Conservation (phyloP, 805 yeast species). For the Candida tallmaniae region DNA sequence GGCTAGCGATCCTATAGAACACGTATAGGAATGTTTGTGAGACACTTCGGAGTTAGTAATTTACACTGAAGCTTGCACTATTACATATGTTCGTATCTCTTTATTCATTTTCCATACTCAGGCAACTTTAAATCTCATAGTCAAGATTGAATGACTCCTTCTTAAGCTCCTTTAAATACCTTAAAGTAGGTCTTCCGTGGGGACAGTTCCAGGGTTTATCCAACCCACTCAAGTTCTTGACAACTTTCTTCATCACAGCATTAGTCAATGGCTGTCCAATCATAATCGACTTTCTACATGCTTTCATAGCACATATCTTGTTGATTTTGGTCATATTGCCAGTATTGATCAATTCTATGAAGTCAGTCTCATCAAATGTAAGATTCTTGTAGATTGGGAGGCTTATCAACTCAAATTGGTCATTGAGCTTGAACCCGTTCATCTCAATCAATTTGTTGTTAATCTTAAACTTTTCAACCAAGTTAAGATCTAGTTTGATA, state of each 20-base stretch:
- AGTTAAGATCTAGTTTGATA: conserved; percentile 60
- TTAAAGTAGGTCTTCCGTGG: conserved; percentile 96
- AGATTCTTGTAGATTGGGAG: conserved; percentile 72
- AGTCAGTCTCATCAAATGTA: conserved; percentile 62
- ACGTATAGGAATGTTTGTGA: no score
- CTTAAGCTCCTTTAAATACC: conserved; percentile 50
- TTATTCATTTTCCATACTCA: conserved; percentile 1
- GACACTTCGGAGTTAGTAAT: no score
- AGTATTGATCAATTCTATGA: conserved; percentile 67
- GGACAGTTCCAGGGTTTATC: conserved; percentile 98
- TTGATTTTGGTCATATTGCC: conserved; percentile 58
- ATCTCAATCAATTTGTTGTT: conserved; percentile 48
- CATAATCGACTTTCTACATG: conserved; percentile 93
- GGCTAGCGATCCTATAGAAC: no score
- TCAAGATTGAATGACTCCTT: conserved; percentile 3
- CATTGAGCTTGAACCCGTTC: conserved; percentile 73
- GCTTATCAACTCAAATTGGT: conserved; percentile 46
- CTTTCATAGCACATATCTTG: conserved; percentile 87
- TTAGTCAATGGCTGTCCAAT: conserved; percentile 67
- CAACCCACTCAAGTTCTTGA: conserved; percentile 59
- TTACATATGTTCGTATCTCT: background rate
- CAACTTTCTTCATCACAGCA: conserved; percentile 63
- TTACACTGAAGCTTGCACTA: no score
- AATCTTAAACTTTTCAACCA: conserved; percentile 75
- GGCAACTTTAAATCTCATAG: conserved; percentile 1